phyloP scores from a whole-genome alignment of 2,329 filamentous ascomycete genomes.

The Aspergillus quadricinctus region DNA sequence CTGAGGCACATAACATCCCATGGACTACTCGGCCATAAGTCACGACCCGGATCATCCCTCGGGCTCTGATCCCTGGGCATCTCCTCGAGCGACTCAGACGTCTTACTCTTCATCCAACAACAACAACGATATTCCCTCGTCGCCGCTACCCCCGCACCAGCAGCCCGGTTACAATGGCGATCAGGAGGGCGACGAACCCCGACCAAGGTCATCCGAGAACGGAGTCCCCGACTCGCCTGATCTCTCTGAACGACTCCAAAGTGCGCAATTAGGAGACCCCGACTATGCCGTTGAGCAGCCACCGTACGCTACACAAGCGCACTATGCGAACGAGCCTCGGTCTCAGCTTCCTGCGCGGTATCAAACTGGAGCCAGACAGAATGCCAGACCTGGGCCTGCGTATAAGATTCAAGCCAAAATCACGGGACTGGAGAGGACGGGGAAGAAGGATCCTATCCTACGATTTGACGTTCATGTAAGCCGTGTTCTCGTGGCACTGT shows the following conservation, averaged over 20 bases:
- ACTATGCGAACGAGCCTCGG: conserved; percentile 36
- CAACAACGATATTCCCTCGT: conserved; percentile 37
- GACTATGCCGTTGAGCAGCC: conserved; percentile 35
- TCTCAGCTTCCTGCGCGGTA: conserved; percentile 46
- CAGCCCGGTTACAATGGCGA: conserved; percentile 31
- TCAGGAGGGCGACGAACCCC: conserved; percentile 15
- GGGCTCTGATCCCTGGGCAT: conserved; percentile 61
- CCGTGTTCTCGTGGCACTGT: conserved; percentile 3
- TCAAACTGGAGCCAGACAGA: conserved; percentile 38
- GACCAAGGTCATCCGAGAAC: conserved; percentile 12
- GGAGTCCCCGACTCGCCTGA: conserved; percentile 38
- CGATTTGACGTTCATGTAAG: conserved; percentile 95
- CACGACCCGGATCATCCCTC: conserved; percentile 56
- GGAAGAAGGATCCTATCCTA: conserved; percentile 91
- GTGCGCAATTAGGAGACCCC: conserved; percentile 35
- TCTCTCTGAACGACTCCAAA: conserved; percentile 40
- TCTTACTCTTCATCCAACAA: conserved; percentile 30
- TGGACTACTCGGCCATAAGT: conserved; percentile 63
- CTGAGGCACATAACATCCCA: conserved; percentile 29
- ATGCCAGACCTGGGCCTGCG: conserved; percentile 54
- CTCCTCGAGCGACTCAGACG: conserved; percentile 50
- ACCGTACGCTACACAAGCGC: conserved; percentile 35
- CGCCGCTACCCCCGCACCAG: conserved; percentile 37
- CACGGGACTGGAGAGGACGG: conserved; percentile 84
- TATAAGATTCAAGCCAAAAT: conserved; percentile 93